phyloP scores from a whole-genome alignment of 805 yeast genomes.

The Hanseniaspora taiwanica region DNA sequence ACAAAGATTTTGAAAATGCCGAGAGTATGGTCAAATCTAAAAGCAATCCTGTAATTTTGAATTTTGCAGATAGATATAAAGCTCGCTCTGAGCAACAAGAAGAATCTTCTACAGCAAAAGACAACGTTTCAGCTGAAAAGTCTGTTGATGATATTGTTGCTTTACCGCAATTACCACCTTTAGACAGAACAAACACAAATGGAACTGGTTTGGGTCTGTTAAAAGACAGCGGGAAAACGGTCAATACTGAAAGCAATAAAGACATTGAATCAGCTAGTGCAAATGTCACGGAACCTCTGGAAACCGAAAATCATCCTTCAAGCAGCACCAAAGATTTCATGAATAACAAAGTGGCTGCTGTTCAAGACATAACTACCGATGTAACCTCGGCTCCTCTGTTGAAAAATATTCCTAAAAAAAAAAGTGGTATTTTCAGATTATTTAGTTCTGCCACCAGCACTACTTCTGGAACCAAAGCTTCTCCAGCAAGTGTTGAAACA shows the following conservation, averaged over 20 bases:
- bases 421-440: conserved; percentile 7
- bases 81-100: conserved; percentile 5
- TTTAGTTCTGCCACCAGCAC: conserved; percentile 1
- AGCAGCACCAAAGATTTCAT: conserved; percentile 6
- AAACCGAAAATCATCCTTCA: conserved; percentile 7
- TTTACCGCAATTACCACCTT: conserved; percentile 21
- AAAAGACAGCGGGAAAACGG: conserved; percentile 20
- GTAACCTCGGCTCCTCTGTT: not conserved
- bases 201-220: conserved; percentile 7
- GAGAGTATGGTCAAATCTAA: conserved; percentile 11
- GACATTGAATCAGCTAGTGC: conserved; percentile 1
- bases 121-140: not conserved
- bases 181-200: conserved; percentile 6
- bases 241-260: conserved; percentile 10
- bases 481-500: no score
- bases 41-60: conserved; percentile 19
- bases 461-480: no score
- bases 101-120: no score
- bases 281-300: conserved; percentile 6
- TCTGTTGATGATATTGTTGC: conserved; percentile 7
- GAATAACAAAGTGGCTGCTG: no score
- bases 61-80: conserved; percentile 28
- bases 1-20: conserved; percentile 4
- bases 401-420: conserved; percentile 5
- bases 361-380: not conserved